Percentiles rank a stretch among this genome's conserved stretches.
phyloP scores from a whole-genome alignment of 2,329 filamentous ascomycete species.

The Fusarium pseudocircinatum region DNA sequence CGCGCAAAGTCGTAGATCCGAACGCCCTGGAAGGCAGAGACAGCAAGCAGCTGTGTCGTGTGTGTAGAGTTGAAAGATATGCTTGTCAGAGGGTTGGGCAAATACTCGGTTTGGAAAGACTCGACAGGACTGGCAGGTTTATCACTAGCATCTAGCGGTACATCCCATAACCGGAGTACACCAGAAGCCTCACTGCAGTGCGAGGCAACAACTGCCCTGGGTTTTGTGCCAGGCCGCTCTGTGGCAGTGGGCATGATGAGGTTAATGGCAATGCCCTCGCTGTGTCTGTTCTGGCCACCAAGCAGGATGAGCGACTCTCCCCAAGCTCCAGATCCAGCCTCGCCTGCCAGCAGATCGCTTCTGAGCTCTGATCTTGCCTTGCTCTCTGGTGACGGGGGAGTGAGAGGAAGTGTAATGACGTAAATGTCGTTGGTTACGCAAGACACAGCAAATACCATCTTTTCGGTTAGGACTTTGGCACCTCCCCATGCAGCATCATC shows the following conservation, averaged over 20 bases:
- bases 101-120: slow-evolving; percentile 69
- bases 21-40: slow-evolving; percentile 64
- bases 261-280: slow-evolving; percentile 66
- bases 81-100: slow-evolving; percentile 62
- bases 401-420: slow-evolving; percentile 67
- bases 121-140: slow-evolving; percentile 46
- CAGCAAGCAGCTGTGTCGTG: slow-evolving; percentile 66
- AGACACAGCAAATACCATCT: slow-evolving; percentile 69
- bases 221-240: slow-evolving; percentile 49
- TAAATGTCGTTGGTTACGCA: slow-evolving; percentile 67
- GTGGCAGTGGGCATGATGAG: slow-evolving; percentile 56
- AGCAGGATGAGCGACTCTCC: slow-evolving; percentile 67
- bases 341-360: slow-evolving; percentile 60
- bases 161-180: slow-evolving; percentile 66
- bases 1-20: slow-evolving; percentile 70
- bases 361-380: slow-evolving; percentile 65
- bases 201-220: slow-evolving; percentile 66
- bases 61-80: slow-evolving; percentile 71
- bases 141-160: slow-evolving; percentile 57
- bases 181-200: slow-evolving; percentile 69
- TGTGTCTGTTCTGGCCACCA: slow-evolving; percentile 61
- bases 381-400: slow-evolving; percentile 68
- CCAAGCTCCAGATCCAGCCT: slow-evolving; percentile 70
- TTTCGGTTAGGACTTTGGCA: slow-evolving; percentile 61
- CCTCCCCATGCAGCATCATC: slow-evolving; percentile 60